Evolutionary conservation across 768 basidiomycete species (phyloP), one percentile per base, ranked within the genome.

Genomic region (Leccinum barrowsii): DNA sequence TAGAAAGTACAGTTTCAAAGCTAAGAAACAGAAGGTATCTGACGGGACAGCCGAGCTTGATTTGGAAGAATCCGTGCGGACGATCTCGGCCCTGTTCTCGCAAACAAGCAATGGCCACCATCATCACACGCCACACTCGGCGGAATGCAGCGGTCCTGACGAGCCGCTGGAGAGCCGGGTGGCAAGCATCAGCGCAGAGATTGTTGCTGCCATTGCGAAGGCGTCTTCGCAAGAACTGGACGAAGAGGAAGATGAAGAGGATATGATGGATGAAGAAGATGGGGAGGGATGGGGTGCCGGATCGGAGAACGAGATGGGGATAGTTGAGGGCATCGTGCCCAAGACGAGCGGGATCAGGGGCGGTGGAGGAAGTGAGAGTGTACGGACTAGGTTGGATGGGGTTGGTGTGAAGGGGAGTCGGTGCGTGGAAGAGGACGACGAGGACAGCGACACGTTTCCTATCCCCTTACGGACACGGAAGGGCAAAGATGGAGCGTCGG

Each of bases 1-100:
- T 61, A 90, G 89, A 63, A 87, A 85, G 78, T 90, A 89, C 69
- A 89, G 81, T 62, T 90, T 91, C 69, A 90, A 89, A 67, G 79
- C 85, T 15, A 90, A 90, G 71, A 86, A 83, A 62, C 82, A 71
- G 57, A 74, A 83, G 56, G 78, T 85, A 61, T 72, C 71, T 8
- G 72, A 75, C 10, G 81, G 80, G 10, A 82, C 84, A n/a, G 71
- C 77, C 2, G 84, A 87, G 52, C 76, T 77, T 46, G 84, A 85
- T 52, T 68, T 90, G 55, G 87, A 83, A 56, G 88, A 89, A 65
- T 87, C 86, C 8, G 86, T 90, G 46, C 83, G 86, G 51, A 87
- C 87, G 32, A 85, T 91, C 55, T 86, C 89, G 40, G 87, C 86
- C 2, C 70, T 90, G 50, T 82, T 90, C 52, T 72, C 70, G 58